Conservation (phyloP, 495 filamentous ascomycete genomes). For the Mytilinidion resinicola region DNA sequence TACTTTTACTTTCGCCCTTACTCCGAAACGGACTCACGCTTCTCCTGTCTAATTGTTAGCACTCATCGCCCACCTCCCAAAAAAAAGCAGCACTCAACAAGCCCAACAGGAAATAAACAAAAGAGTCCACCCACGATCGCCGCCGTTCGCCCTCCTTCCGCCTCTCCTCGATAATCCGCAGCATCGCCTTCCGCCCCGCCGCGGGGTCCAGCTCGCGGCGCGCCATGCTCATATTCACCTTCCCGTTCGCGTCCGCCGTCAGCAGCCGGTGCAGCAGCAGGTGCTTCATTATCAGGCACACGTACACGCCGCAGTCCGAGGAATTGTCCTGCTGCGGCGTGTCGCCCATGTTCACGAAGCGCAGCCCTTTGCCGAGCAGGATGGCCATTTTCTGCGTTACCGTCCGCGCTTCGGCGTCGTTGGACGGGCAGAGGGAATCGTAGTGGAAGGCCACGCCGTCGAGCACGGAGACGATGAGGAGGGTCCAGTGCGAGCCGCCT, state of each 20-base stretch:
- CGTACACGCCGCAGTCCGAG: constrained; percentile 92
- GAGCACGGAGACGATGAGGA: constrained; percentile 80
- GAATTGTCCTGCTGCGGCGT: constrained; percentile 88
- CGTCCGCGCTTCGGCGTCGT: constrained; percentile 62
- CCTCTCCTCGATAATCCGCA: constrained; percentile 73
- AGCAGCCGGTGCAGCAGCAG: constrained; percentile 79
- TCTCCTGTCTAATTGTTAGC: constrained; percentile 10
- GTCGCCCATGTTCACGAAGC: constrained; percentile 72
- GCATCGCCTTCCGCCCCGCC: constrained; percentile 76
- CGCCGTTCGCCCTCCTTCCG: constrained; percentile 76
- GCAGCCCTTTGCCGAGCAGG: constrained; percentile 56
- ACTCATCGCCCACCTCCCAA: neutral
- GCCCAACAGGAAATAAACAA: neutral
- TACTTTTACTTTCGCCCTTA: constrained; percentile 7
- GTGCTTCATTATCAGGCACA: constrained; percentile 88
- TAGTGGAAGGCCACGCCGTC: constrained; percentile 96
- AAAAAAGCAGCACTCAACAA: neutral
- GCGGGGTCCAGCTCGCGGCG: constrained; percentile 70
- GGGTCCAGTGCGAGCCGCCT: constrained; percentile 90
- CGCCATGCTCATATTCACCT: constrained; percentile 89
- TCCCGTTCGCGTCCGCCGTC: constrained; percentile 63
- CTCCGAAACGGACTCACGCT: constrained; percentile 30
- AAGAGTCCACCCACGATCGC: constrained; percentile 56
- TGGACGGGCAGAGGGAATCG: constrained; percentile 76
- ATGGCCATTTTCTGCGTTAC: constrained; percentile 55